Evolutionary conservation across 2,329 filamentous ascomycete genomes (phyloP), one percentile per base, ranked within the genome.

Genomic region (Cladosporium oxysporum): DNA sequence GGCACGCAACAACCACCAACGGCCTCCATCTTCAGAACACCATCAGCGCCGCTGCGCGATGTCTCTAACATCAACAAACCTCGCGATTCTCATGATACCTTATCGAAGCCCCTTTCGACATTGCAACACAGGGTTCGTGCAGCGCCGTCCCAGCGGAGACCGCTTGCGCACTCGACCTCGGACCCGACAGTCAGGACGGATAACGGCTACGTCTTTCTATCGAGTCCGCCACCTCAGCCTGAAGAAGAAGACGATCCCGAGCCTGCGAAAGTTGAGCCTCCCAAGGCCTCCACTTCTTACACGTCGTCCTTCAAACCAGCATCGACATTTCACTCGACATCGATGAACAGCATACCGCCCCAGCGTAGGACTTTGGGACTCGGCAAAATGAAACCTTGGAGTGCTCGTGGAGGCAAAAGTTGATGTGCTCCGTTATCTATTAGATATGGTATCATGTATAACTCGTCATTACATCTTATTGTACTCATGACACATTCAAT

Each of bases 361-460:
- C 76, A 74, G 58, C 79, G 79, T 68, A 82, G 76, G 71, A 85
- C 83, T n/a, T 68, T 85, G 64, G 84, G 84, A 1, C 78, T 83
- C 66, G 78, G 81, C 66, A 75, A 81, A 62, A 79, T 86, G 77
- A 79, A 83, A 68, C 81, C 82, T 2, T 85, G 84, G 84, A 79
- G 73, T 63, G 76, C 68, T 23, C 69, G 72, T 23, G 71, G 62
- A 12, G 55, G 64, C 16, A 62, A 58, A 29, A 57, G 33, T 14
- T 66, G 35, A 55, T 47, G 35, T 23, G 23, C 16, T 44, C 7
- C 21, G 8, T 47, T 26, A 23, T 44, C 44, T 52, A 52, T 33
- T 5, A 52, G 28, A 31, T 33, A 29, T 41, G 29, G 18, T n/a
- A 16, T 58, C 29, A 62, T 53, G 31, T 21, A 18, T 18, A 23